These are phyloP conservation scores for Diddensiella santjacobensis DNA, from an alignment of 805 yeast genomes.

Conservation along the genomic window DNA sequence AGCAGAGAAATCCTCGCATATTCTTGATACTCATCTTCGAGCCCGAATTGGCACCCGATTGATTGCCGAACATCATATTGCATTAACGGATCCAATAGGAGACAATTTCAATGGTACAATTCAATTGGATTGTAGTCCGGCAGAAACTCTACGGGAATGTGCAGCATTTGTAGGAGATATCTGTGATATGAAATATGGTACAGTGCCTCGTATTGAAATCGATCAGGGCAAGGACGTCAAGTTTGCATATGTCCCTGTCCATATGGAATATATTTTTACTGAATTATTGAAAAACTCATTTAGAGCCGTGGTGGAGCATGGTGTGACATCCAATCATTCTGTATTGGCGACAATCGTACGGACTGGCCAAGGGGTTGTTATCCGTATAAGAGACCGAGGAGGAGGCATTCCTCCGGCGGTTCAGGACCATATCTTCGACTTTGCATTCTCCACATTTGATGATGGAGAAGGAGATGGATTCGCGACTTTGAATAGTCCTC, in stretches of 20 bases:
- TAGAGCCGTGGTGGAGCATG: conserved; percentile 79
- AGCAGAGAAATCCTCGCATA: conserved; percentile 49
- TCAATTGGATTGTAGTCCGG: conserved; percentile 61
- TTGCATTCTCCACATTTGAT: conserved; percentile 79
- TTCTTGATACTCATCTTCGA: conserved; percentile 70
- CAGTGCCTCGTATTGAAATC: conserved; percentile 56
- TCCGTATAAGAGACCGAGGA: conserved; percentile 81
- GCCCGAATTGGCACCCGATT: conserved; percentile 86
- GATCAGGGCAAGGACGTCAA: conserved; percentile 53
- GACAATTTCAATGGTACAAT: conserved; percentile 58
- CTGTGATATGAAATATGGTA: conserved; percentile 79
- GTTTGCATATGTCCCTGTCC: conserved; percentile 83
- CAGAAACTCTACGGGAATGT: conserved; percentile 58
- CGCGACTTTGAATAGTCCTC: conserved; percentile 61
- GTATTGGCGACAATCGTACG: conserved; percentile 47
- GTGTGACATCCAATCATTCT: conserved; percentile 36
- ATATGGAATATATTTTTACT: conserved; percentile 80
- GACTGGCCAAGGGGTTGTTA: conserved; percentile 50
- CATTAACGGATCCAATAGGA: conserved; percentile 48
- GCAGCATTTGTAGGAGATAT: conserved; percentile 78
- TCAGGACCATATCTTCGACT: conserved; percentile 70
- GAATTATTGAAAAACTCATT: conserved; percentile 85
- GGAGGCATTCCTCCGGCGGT: conserved; percentile 76
- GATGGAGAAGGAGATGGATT: conserved; percentile 50
- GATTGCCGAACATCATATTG: conserved; percentile 80